phyloP scores from a whole-genome alignment of 1,284 basidiomycete species.

The Boletus sp. region DNA sequence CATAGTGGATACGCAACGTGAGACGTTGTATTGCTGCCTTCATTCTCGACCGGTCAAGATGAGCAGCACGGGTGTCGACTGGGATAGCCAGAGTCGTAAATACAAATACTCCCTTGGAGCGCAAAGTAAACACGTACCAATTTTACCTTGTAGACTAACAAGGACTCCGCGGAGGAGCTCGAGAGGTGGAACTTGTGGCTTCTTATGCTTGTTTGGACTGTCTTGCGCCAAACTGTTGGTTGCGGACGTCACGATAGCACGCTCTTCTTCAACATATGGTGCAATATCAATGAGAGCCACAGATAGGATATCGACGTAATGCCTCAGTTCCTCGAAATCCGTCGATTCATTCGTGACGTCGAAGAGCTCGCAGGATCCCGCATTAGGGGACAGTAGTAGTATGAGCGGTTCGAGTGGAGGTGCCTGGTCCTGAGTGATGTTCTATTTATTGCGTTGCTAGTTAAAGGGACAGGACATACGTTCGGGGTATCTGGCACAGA shows the following conservation, averaged over 20 bases:
- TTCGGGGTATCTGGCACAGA: constrained; percentile 28
- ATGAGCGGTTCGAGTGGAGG: constrained; percentile 46
- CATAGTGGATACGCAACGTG: constrained; percentile 59
- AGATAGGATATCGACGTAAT: constrained; percentile 51
- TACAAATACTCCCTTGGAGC: neutral
- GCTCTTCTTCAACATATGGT: constrained; percentile 51
- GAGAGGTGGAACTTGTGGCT: constrained; percentile 37
- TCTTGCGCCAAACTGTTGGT: constrained; percentile 11
- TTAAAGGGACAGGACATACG: constrained; percentile 19
- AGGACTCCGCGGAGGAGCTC: constrained; percentile 45
- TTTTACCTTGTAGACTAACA: constrained; percentile 54
- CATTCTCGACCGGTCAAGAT: constrained; percentile 66
- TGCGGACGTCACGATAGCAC: constrained; percentile 18
- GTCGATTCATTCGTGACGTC: constrained; percentile 43
- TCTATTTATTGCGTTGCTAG: neutral
- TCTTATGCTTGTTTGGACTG: constrained; percentile 37
- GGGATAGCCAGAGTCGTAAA: constrained; percentile 2
- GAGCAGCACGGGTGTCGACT: constrained; percentile 69
- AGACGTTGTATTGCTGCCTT: constrained; percentile 63
- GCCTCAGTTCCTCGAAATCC: constrained; percentile 56
- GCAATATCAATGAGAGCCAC: constrained; percentile 54
- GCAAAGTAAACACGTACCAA: constrained; percentile 43
- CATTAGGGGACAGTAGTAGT: constrained; percentile 36
- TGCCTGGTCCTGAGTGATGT: constrained; percentile 32
- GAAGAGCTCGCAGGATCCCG: constrained; percentile 37